Base-by-base conservation (phyloP, 2,329 filamentous ascomycete genomes). In the Emergomyces pasteurianus region DNA sequence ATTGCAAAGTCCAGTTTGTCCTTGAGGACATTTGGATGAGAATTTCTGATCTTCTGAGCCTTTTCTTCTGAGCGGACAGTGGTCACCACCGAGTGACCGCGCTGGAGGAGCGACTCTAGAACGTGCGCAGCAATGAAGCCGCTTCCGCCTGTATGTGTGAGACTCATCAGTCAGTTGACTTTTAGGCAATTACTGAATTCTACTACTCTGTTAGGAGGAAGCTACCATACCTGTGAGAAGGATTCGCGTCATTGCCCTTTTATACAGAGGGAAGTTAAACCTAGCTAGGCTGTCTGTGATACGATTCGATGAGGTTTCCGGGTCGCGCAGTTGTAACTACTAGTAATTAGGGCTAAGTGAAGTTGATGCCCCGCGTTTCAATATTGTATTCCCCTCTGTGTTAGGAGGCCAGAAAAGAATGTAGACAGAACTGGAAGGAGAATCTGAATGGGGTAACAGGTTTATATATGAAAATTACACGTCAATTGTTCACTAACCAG, bases 111-210 rank as follows among this genome's bases (percentile, higher is more conserved):
- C 23, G 79, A 73, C 64, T 86, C 82, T 31, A 86, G 75, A n/a
- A 83, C 80, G 67, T 86, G 84, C 46, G 83, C 83, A 62, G 84
- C 84, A 65, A 86, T 86, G 72, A 86, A 86, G 74, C 84, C 84
- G 64, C 78, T 82, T 61, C 83, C 84, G 65, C 84, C 81, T 77
- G 58, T 40, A 59, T n/a, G 56, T 40, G 38, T 61, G 49, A 62
- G 31, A 26, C 23, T 49, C 10, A 56, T 55, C 14, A 43, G 58
- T 55, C 14, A 43, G 28, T 47, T 40, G 58, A 10, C 28, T 10
- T n/a, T 57, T 21, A 3, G 2, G 16, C n/a, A 21, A 28, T 14
- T 57, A 18, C 59, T 6, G 16, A 14, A 50, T 26, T 16, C 23
- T 42, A 3, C 31, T 31, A n/a, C 43, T 23, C 3, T 16, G 7